Evolutionary conservation across 108 stramenopile species (phyloP).

Genomic region (Nitzschia palea): DNA sequence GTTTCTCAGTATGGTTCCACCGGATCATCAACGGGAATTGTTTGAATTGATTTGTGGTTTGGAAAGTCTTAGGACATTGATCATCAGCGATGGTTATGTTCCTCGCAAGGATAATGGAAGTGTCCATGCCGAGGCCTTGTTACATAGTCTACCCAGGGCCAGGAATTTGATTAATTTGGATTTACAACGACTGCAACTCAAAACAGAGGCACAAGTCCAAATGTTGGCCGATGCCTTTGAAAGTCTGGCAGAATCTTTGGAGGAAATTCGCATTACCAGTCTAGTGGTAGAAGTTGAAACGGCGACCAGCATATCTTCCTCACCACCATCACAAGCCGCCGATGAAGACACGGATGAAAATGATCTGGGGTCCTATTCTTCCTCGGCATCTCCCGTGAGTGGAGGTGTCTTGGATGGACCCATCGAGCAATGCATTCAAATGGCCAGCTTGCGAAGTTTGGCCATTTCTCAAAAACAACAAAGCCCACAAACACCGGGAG

Average conservation of each 20-base stretch:
- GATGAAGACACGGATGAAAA: background rate
- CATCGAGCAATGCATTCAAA: slow-evolving; percentile 26
- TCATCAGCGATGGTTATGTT: slow-evolving; percentile 43
- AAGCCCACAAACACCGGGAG: background rate
- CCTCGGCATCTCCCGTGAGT: background rate
- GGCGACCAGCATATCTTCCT: background rate
- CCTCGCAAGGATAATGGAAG: slow-evolving; percentile 36
- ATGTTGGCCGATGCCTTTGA: slow-evolving; percentile 24
- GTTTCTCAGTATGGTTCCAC: slow-evolving; percentile 25
- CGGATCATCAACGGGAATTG: slow-evolving; percentile 8
- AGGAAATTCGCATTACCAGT: slow-evolving; percentile 35
- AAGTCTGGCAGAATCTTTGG: slow-evolving; percentile 30
- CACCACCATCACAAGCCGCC: background rate
- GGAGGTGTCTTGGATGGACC: slow-evolving; percentile 18
- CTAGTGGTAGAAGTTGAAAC: slow-evolving; percentile 6
- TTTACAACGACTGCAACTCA: slow-evolving; percentile 30
- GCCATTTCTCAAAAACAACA: slow-evolving; percentile 22
- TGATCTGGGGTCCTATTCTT: background rate
- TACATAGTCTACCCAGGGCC: slow-evolving; percentile 27
- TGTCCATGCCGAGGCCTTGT: slow-evolving; percentile 18
- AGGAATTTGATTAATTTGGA: slow-evolving; percentile 34
- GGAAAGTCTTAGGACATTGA: slow-evolving; percentile 30
- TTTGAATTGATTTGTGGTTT: slow-evolving; percentile 25
- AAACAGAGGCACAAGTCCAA: slow-evolving; percentile 5
- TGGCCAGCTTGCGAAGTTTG: slow-evolving; percentile 31